phyloP scores from a whole-genome alignment of 2,329 filamentous ascomycete genomes.

The Epichloe sp. region DNA sequence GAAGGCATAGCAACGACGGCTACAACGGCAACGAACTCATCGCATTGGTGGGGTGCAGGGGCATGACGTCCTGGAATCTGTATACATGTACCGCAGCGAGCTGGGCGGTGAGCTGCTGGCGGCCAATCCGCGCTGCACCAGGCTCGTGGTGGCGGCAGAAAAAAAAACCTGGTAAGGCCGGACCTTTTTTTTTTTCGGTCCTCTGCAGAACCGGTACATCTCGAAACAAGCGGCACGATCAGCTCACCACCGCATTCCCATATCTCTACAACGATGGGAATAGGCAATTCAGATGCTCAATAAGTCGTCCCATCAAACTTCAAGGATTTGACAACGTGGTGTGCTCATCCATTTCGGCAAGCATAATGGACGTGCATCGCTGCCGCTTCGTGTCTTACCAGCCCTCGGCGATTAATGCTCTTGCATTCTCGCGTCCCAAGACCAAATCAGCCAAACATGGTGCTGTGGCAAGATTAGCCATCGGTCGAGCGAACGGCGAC shows the following conservation, averaged over 20 bases:
- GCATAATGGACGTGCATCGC: conserved; percentile 83
- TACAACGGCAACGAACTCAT: background rate
- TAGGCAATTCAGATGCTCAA: background rate
- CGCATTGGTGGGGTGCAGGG: conserved; percentile 10
- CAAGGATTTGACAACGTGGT: background rate
- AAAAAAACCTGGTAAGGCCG: conserved; percentile 19
- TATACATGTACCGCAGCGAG: no score
- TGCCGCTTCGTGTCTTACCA: conserved; percentile 92
- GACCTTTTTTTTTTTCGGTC: conserved; percentile 15
- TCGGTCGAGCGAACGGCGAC: conserved; percentile 87
- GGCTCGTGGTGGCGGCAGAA: conserved; percentile 6
- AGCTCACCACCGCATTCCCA: conserved; percentile 2
- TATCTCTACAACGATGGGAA: background rate
- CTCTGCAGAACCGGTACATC: background rate
- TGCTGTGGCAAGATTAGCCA: conserved; percentile 59
- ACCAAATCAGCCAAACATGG: conserved; percentile 32
- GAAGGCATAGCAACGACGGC: background rate
- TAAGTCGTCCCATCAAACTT: background rate
- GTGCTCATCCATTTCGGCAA: background rate
- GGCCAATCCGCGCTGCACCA: conserved; percentile 1
- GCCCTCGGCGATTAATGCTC: conserved; percentile 80
- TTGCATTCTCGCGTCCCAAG: conserved; percentile 77
- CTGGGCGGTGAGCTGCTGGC: conserved; percentile 1
- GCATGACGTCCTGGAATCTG: no score
- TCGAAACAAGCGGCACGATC: background rate